These are phyloP conservation scores for Fraxinus pennsylvanica DNA, from an alignment of 257 asterid species.

Conservation along the genomic window DNA sequence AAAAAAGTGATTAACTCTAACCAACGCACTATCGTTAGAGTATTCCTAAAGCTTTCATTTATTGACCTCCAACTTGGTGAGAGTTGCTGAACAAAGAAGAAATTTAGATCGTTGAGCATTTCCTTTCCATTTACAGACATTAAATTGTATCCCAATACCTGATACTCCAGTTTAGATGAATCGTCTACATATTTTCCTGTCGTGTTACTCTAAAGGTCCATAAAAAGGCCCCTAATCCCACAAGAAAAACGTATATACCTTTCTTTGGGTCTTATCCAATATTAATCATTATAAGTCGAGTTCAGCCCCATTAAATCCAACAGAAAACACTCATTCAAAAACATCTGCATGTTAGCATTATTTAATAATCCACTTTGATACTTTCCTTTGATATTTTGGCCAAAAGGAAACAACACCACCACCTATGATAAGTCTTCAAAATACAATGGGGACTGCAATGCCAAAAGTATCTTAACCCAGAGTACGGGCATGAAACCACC, in stretches of 20 bases:
- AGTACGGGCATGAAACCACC: background rate
- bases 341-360: background rate
- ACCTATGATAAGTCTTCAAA: background rate
- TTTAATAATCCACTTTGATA: background rate
- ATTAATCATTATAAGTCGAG: background rate
- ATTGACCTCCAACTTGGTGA: background rate
- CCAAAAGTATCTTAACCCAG: background rate
- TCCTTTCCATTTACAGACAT: background rate
- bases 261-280: background rate
- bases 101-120: background rate
- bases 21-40: background rate
- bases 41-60: background rate
- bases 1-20: background rate
- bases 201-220: background rate
- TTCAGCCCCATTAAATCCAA: conserved; percentile 5
- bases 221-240: background rate
- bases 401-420: background rate
- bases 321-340: background rate
- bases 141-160: background rate
- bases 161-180: background rate
- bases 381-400: background rate
- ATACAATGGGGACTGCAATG: background rate
- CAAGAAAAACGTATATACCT: background rate
- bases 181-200: background rate
- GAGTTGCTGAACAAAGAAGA: background rate